Base-by-base conservation (phyloP, 2,329 filamentous ascomycete species). In the Rhynchosporium agropyri region DNA sequence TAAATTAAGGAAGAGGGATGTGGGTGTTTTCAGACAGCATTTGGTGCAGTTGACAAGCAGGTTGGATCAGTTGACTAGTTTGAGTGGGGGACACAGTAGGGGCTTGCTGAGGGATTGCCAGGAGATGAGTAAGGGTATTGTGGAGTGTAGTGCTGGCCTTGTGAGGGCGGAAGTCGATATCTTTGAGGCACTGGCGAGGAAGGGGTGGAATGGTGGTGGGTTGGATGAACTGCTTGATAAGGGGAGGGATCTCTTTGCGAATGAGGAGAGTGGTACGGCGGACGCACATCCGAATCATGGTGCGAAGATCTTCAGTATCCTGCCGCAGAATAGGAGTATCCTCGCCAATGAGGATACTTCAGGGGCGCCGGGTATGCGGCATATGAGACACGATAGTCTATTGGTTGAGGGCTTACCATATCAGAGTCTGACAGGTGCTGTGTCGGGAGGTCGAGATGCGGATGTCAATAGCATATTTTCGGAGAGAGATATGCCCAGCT, bases 161-260 rank as follows among this genome's bases (percentile, higher is more conserved):
- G 86, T 89, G 12, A 79, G 87, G 20, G 87, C 87, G 60, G 87
- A 89, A 76, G 84, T 89, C 26, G 87, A 89, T 74, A 89, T 89
- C 33, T 89, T 88, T 63, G 87, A 89, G 76, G 79, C 83, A 29
- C 76, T 89, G 29, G 86, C 87, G 26, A 77, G 85, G 64, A 89
- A 89, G 70, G 87, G 87, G 7, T 89, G 86, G 87, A 83, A 78
- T 26, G 87, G 87, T 43, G 87, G 86, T 36, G 87, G 87, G 0
- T 76, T 89, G 33, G 87, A 89, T 63, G 86, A 89, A 40, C 75
- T 89, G 3, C 76, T 89, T 3, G 86, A 89, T 64, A 84, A 82
- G 70, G 87, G 86, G 8, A 79, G 80, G 42, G 87, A 89, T 71
- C 75, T 89, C 20, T 87, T 87, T 63, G 83, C 83, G 2, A 77